A percentile compares a stretch with the other conserved stretches of the same genome.
Conservation (phyloP, 441 rosid species). For the Gossypium trilobum region DNA sequence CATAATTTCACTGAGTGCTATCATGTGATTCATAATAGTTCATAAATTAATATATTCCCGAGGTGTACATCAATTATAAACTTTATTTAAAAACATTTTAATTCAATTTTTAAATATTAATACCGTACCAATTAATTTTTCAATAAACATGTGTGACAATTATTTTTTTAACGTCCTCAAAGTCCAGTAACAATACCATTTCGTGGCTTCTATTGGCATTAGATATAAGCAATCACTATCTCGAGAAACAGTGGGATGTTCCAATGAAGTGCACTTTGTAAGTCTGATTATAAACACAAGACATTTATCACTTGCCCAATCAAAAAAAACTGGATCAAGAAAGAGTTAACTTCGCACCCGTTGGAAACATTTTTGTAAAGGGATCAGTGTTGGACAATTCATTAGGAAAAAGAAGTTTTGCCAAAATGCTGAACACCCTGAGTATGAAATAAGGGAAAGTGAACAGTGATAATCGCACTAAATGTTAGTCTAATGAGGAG, state of each 20-base stretch:
- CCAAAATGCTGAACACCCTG: background rate
- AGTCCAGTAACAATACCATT: too few species aligned
- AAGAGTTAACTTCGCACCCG: background rate
- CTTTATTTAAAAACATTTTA: too few species aligned
- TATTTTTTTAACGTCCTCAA: too few species aligned
- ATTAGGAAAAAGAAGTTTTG: background rate
- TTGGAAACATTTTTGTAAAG: background rate
- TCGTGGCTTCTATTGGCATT: too few species aligned
- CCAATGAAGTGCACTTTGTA: background rate
- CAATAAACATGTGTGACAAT: too few species aligned
- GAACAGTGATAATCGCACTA: background rate
- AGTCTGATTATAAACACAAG: background rate
- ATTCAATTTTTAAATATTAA: too few species aligned
- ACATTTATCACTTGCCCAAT: background rate
- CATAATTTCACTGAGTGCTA: too few species aligned
- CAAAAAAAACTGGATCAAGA: background rate
- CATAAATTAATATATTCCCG: too few species aligned
- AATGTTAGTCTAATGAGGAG: background rate
- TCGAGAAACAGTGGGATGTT: background rate
- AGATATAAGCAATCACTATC: too few species aligned
- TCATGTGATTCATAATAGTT: too few species aligned
- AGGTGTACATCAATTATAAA: too few species aligned
- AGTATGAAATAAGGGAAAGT: background rate
- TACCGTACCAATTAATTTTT: too few species aligned
- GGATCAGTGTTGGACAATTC: background rate